phyloP scores from a whole-genome alignment of 306 rosid species.

The Pterocarpus santalinus region DNA sequence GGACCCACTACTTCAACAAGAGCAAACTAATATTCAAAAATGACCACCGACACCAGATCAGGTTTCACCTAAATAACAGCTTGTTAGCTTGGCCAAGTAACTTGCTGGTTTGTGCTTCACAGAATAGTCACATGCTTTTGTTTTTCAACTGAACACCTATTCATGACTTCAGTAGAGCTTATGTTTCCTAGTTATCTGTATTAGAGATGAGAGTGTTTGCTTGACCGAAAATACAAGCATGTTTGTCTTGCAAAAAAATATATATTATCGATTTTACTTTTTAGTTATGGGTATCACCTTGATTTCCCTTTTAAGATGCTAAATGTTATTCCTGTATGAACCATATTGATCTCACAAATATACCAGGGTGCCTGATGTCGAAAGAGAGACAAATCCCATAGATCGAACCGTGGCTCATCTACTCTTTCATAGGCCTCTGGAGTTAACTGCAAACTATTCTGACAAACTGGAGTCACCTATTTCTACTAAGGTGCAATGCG shows the following conservation, averaged over 20 bases:
- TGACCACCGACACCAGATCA: neutral
- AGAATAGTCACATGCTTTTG: neutral
- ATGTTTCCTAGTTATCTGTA: slow-evolving; percentile 13
- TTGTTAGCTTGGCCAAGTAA: neutral
- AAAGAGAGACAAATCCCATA: slow-evolving; percentile 87
- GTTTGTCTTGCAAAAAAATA: slow-evolving; percentile 23
- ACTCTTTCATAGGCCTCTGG: slow-evolving; percentile 83
- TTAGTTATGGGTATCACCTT: slow-evolving; percentile 30
- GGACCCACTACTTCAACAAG: neutral
- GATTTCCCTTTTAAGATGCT: slow-evolving; percentile 34
- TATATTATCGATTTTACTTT: slow-evolving; percentile 12
- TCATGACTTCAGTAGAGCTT: slow-evolving; percentile 32
- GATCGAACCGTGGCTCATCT: slow-evolving; percentile 93
- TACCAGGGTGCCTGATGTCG: slow-evolving; percentile 63
- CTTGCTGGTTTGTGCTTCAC: neutral
- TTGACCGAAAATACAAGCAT: slow-evolving; percentile 17
- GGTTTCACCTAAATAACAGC: slow-evolving; percentile 3
- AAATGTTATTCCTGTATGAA: slow-evolving; percentile 38
- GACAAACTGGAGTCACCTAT: slow-evolving; percentile 61
- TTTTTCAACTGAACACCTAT: slow-evolving; percentile 16
- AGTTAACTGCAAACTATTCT: slow-evolving; percentile 57
- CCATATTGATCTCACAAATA: slow-evolving; percentile 52
- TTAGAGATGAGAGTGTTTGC: slow-evolving; percentile 5
- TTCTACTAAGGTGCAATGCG: slow-evolving; percentile 56
- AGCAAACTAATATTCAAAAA: neutral